Evolutionary conservation across 352 stramenopile genomes (phyloP).

Genomic region (Globisporangium abappressorium): DNA sequence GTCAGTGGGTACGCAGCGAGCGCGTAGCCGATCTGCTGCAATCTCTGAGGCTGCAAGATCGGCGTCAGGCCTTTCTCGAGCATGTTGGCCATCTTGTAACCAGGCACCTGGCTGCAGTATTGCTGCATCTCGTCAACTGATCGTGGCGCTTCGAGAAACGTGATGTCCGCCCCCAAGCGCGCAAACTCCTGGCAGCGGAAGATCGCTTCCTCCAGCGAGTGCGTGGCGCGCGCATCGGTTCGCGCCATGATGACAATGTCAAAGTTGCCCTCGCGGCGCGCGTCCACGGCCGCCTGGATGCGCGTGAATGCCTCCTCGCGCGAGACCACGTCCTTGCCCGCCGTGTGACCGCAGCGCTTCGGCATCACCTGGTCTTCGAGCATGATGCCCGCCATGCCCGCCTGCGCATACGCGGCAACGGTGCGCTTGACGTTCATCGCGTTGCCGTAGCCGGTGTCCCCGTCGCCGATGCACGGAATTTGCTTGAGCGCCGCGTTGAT

Average conservation of each 20-base stretch:
- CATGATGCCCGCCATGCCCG: conserved; percentile 93
- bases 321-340: conserved; percentile 86
- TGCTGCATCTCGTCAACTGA: conserved; percentile 90
- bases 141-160: conserved; percentile 92
- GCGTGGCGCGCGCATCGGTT: conserved; percentile 89
- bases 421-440: conserved; percentile 93
- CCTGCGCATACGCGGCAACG: conserved; percentile 87
- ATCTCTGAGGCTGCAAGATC: conserved; percentile 77
- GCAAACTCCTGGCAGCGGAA: conserved; percentile 90
- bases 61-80: conserved; percentile 92
- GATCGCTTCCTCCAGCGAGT: conserved; percentile 92
- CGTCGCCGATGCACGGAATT: conserved; percentile 82
- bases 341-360: conserved; percentile 92
- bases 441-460: conserved; percentile 92
- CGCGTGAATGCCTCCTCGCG: conserved; percentile 85
- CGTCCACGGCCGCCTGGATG: conserved; percentile 89
- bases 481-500: conserved; percentile 42
- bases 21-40: conserved; percentile 91
- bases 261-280: conserved; percentile 77
- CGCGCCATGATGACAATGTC: conserved; percentile 94
- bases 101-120: conserved; percentile 88
- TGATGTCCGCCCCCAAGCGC: conserved; percentile 92
- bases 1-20: conserved; percentile 93
- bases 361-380: conserved; percentile 93
- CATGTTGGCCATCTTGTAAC: conserved; percentile 84